Conservation (phyloP, 164 flowering plant species). For the Warburgia ugandensis region DNA sequence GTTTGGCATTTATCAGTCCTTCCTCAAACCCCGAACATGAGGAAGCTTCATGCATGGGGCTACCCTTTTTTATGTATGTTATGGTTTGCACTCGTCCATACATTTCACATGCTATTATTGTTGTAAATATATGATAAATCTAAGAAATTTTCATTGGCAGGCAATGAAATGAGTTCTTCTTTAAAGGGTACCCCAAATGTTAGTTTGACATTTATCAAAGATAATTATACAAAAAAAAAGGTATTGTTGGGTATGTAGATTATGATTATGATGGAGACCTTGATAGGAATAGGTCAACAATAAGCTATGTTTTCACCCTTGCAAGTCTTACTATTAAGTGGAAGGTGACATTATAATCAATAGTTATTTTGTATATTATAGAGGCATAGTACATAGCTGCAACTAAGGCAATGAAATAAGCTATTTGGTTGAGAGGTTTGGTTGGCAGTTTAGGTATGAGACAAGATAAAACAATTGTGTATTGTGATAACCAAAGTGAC, state of each 20-base stretch:
- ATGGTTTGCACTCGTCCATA: background rate
- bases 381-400: background rate
- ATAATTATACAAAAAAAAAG: no score
- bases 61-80: no score
- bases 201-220: background rate
- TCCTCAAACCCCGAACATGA: no score
- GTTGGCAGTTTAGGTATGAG: background rate
- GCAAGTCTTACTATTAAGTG: background rate
- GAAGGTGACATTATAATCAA: no score
- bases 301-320: background rate
- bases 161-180: background rate
- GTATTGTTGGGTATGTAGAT: no score
- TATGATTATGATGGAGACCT: background rate
- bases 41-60: no score
- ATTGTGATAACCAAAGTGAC: background rate
- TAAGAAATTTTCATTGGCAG: background rate
- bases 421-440: conserved; percentile 1
- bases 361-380: no score
- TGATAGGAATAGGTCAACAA: background rate
- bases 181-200: background rate
- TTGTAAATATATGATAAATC: background rate
- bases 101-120: conserved; percentile 1
- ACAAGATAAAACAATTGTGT: background rate
- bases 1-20: no score
- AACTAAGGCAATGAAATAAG: background rate